Percentiles rank a stretch among this genome's conserved stretches.
phyloP scores from a whole-genome alignment of 352 stramenopile genomes.

The Pythium periplocum region DNA sequence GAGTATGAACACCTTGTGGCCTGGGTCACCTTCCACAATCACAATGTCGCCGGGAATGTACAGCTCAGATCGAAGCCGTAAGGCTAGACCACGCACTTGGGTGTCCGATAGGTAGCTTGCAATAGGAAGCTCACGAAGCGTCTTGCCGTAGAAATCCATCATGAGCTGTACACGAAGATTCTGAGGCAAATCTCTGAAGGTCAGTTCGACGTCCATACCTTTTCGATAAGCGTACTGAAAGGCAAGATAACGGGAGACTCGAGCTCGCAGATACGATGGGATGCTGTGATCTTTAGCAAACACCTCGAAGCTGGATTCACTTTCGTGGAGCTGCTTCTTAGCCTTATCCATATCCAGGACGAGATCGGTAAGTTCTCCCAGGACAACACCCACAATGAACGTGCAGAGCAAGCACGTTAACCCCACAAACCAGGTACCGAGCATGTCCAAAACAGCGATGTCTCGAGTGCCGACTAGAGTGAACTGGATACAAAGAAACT shows the following conservation, averaged over 20 bases:
- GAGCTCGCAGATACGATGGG: conserved; percentile 42
- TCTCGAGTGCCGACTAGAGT: conserved; percentile 67
- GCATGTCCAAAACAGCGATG: conserved; percentile 54
- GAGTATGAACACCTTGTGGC: conserved; percentile 67
- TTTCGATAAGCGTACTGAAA: conserved; percentile 67
- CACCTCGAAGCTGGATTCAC: conserved; percentile 58
- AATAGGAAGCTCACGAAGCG: conserved; percentile 48
- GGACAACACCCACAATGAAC: conserved; percentile 75
- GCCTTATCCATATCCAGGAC: conserved; percentile 72
- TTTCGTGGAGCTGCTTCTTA: conserved; percentile 68
- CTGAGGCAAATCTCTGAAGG: conserved; percentile 63
- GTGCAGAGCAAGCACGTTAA: conserved; percentile 63
- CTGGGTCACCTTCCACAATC: conserved; percentile 58
- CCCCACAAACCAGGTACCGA: conserved; percentile 58
- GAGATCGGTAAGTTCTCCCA: conserved; percentile 70
- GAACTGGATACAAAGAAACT: conserved; percentile 9
- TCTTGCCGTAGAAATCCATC: conserved; percentile 62
- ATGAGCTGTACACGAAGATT: conserved; percentile 64
- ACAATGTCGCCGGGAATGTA: conserved; percentile 72
- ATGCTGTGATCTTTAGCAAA: conserved; percentile 66
- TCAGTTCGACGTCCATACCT: conserved; percentile 63
- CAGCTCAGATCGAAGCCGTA: conserved; percentile 60
- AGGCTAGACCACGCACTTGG: conserved; percentile 47
- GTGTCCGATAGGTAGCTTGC: conserved; percentile 43
- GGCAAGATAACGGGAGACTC: conserved; percentile 61